phyloP scores from a whole-genome alignment of 2,329 filamentous ascomycete genomes.

The Paraphoma chrysanthemicola region DNA sequence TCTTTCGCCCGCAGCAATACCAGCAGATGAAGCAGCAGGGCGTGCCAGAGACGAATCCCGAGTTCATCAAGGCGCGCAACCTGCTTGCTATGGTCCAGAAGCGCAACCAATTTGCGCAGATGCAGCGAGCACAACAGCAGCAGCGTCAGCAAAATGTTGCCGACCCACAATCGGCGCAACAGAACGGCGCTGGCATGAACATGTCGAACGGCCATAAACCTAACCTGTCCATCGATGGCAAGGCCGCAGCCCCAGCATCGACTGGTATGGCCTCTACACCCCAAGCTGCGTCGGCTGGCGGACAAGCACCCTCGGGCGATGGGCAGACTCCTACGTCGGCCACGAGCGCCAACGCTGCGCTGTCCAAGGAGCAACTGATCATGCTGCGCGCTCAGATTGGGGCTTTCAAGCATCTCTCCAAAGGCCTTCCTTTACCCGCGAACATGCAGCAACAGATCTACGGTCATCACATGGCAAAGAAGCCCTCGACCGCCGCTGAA shows the following conservation, averaged over 20 bases:
- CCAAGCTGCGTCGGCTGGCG: constrained; percentile 32
- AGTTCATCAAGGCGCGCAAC: constrained; percentile 82
- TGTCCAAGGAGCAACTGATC: constrained; percentile 72
- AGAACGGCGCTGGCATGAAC: constrained; percentile 53
- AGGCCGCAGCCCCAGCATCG: constrained; percentile 24
- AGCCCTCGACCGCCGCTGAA: constrained; percentile 47
- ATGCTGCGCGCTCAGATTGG: constrained; percentile 85
- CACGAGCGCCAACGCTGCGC: constrained; percentile 25
- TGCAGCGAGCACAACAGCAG: constrained; percentile 59
- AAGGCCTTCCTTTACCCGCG: constrained; percentile 81
- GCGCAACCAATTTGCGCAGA: constrained; percentile 57
- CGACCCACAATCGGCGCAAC: constrained; percentile 55
- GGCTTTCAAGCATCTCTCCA: constrained; percentile 88
- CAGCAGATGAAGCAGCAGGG: constrained; percentile 87
- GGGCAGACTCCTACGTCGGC: constrained; percentile 43
- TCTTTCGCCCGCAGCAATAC: constrained; percentile 72
- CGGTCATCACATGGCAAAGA: constrained; percentile 70
- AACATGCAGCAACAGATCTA: constrained; percentile 85
- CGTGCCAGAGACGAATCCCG: constrained; percentile 81
- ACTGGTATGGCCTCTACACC: constrained; percentile 29
- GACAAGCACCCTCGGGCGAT: constrained; percentile 48
- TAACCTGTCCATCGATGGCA: constrained; percentile 28
- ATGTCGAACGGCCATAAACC: constrained; percentile 58
- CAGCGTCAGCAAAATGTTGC: constrained; percentile 63
- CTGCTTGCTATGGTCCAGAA: constrained; percentile 76